Percentiles rank a stretch among this genome's conserved stretches.
Conservation (phyloP, 2,329 filamentous ascomycete species). For the Calonectria multiphialidica region DNA sequence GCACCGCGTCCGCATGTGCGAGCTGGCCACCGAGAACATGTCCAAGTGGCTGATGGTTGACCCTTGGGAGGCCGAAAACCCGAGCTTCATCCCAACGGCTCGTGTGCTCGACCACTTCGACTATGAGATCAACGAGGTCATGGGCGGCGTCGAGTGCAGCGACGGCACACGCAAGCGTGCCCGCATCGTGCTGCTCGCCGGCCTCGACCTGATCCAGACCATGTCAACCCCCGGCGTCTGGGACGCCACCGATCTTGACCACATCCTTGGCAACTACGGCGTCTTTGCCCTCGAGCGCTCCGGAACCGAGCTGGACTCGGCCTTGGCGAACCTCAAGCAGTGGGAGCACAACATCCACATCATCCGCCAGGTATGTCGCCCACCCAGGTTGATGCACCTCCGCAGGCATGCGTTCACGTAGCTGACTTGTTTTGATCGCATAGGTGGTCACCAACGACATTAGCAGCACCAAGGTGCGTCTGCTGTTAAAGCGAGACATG, state of each 20-base stretch:
- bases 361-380: slow-evolving; percentile 67
- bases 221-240: slow-evolving; percentile 83
- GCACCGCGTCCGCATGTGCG: slow-evolving; percentile 78
- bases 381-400: not conserved
- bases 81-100: slow-evolving; percentile 87
- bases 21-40: slow-evolving; percentile 80
- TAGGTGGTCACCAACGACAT: slow-evolving; percentile 85
- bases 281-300: slow-evolving; percentile 89
- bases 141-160: slow-evolving; percentile 80
- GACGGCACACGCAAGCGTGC: slow-evolving; percentile 76
- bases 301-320: slow-evolving; percentile 90
- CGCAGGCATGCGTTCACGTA: not conserved
- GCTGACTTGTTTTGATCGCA: slow-evolving; percentile 47
- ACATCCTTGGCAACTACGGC: slow-evolving; percentile 87
- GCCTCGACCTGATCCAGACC: slow-evolving; percentile 80
- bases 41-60: slow-evolving; percentile 86
- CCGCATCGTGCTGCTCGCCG: slow-evolving; percentile 84
- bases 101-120: slow-evolving; percentile 92
- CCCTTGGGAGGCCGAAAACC: slow-evolving; percentile 87
- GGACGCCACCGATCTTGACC: slow-evolving; percentile 86
- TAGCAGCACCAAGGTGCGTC: slow-evolving; percentile 83
- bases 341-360: slow-evolving; percentile 91
- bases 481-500: slow-evolving; percentile 84
- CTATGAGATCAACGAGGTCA: slow-evolving; percentile 83
- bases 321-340: slow-evolving; percentile 81